Base-by-base conservation (phyloP, 2,329 filamentous ascomycete genomes). In the Sphaerostilbella broomeana region DNA sequence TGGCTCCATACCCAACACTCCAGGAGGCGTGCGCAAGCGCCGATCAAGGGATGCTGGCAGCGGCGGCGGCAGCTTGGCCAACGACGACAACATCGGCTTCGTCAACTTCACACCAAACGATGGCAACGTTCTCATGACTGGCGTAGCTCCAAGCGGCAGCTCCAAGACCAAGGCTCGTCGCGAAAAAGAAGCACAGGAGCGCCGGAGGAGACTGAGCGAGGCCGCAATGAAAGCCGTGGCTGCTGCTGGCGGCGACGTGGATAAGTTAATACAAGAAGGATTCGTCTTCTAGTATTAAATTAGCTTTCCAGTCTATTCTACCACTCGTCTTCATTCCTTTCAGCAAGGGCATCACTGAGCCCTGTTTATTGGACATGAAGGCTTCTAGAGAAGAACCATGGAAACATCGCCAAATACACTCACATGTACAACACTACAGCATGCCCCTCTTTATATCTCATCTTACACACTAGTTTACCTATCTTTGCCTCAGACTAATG, bases 101-200 rank as follows among this genome's bases (percentile, higher is more conserved):
- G 86, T 95, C 47, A 97, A 97, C 61, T 95, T 85, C 63, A 95
- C 89, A 1, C 81, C 87, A 1, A 70, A 73, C 35, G 89, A 98
- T 60, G 81, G 80, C 52, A 68, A 74, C 11, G 77, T 84, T 56
- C 81, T 98, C 29, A 77, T 98, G 61, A 86, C 78, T 6, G 90
- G 89, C 5, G 92, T 98, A 10, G 92, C 92, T 31, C 90, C 90
- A 1, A 89, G 83, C 48, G 92, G 92, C 8, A 88, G 81, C 51
- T 85, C 79, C 50, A 97, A 97, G 74, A 97, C 92, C 7, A 95
- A 95, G 59, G 87, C 87, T n/a, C 69, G 88, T 40, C 69, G 92
- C 35, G 90, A 97, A 61, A 84, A 86, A 59, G 90, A 95, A 65
- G 86, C 86, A 2, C 70, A 75, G 38, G 90, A 95, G 55, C 81